Evolutionary conservation across 2,329 filamentous ascomycete species (phyloP), one percentile per base, ranked within the genome.

Genomic region (Daldinia sp.): DNA sequence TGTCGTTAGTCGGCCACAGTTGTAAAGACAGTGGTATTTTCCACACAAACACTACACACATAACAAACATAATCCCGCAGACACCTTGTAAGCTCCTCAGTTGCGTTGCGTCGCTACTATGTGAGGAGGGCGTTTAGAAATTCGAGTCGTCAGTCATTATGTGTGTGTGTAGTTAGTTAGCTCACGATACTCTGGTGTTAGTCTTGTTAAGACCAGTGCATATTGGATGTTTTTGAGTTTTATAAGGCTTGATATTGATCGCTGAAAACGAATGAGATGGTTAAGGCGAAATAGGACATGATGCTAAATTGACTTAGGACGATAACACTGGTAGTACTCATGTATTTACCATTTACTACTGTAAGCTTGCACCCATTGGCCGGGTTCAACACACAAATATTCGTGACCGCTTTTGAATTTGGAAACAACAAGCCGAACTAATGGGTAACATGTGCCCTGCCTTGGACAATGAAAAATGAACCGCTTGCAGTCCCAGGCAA

Each of bases 401-500:
- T 56, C 57, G 60, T 71, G 68, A 65, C 59, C 67, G 64, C 54
- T 57, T 69, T 60, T 37, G 63, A 67, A 37, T 42, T 56, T 56
- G 35, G 53, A 54, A 71, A 65, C 50, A 53, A 59, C 23, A 60
- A 57, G 65, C 60, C 61, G 61, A 64, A 61, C 42, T 42, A 67
- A 64, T 59, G 50, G 59, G 69, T 68, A 67, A 65, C 69, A 68
- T 71, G 71, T 71, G 68, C 68, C 68, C 67, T 28, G 26, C 26
- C 23, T 55, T 61, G 53, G 48, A 72, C 70, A 70, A 72, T 71
- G 63, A 53, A 67, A 67, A 62, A 48, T 20, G 51, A 67, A 69
- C 68, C 69, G 71, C 71, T 71, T 68, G 65, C 69, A 69, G 65
- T 69, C 61, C 70, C 48, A 69, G 26, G 65, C 65, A 65, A 70